Base-by-base conservation (phyloP, 2,329 filamentous ascomycete species). In the Fusarium sp. region DNA sequence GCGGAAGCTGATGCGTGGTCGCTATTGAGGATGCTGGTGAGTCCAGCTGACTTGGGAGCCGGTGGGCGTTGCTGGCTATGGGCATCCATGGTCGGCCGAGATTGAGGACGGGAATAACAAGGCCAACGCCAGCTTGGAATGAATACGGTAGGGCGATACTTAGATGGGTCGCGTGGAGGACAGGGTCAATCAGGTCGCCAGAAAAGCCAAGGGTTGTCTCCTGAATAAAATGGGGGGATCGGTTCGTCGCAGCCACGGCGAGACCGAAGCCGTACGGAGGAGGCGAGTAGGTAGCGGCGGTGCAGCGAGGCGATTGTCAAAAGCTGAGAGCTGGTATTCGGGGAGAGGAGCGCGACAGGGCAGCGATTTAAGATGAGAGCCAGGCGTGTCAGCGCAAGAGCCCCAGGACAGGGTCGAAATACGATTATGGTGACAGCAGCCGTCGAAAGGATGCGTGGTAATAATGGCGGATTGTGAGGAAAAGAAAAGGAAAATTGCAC, bases 11-110 rank as follows among this genome's bases (percentile, higher is more conserved):
- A 71, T 36, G 74, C 72, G 53, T 75, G 77, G 33, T 83, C 81
- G 67, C 81, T 81, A 72, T 84, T 84, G 33, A 84, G 79, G 46
- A 84, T 84, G 62, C 83, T 84, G 65, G 77, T 80, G 59, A 84
- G 76, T 56, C 82, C 82, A 36, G 81, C 82, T 58, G 80, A 69
- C 69, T 83, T 84, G 66, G 77, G 68, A 66, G 78, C 75, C 62
- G 77, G 76, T 58, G 67, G 75, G 62, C 77, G 74, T 36, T 78
- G 75, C 46, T 79, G 78, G 31, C 62, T 72, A 61, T 79, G 76
- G 61, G 74, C 57, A 49, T 81, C 80, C 77, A 81, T 79, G 57
- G 65, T 62, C 60, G 74, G 70, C 66, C 57, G 56, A 55, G 29
- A 51, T 44, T 22, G 46, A 63, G 12, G 46, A 67, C 57, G 64